Percentiles rank a stretch among this genome's conserved stretches.
These are phyloP conservation scores for Pontederia crassipes DNA, from an alignment of 176 grass and related monocot genomes.

Conservation along the genomic window DNA sequence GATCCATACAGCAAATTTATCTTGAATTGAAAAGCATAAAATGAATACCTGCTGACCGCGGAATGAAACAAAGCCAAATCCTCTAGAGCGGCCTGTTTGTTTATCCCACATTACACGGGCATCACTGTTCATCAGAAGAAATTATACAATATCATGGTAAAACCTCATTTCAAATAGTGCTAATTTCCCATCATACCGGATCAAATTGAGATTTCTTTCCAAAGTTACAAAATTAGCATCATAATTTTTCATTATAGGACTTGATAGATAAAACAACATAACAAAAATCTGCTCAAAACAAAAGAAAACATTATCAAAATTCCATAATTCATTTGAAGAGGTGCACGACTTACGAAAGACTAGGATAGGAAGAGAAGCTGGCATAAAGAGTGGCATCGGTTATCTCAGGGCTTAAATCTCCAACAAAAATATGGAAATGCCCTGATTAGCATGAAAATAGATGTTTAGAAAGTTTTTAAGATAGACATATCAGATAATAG, in stretches of 20 bases:
- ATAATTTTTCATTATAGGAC: background rate
- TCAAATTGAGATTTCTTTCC: background rate
- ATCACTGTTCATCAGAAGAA: constrained; percentile 33
- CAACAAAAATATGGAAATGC: constrained; percentile 94
- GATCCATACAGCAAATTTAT: background rate
- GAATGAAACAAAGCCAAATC: constrained; percentile 86
- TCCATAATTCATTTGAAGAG: constrained; percentile 12
- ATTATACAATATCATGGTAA: constrained; percentile 8
- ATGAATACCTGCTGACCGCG: constrained; percentile 56
- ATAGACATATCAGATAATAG: constrained; percentile 22
- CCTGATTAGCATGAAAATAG: constrained; percentile 43
- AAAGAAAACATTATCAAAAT: too few relatives aligned
- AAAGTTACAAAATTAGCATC: background rate
- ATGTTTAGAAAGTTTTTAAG: constrained; percentile 6
- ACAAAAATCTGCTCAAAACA: too few relatives aligned
- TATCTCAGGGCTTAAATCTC: constrained; percentile 85
- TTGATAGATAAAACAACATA: too few relatives aligned
- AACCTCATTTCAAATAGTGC: background rate
- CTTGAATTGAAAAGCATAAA: background rate
- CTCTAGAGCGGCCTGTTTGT: constrained; percentile 81
- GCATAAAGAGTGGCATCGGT: constrained; percentile 87
- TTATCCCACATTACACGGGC: constrained; percentile 91
- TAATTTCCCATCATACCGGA: too few relatives aligned
- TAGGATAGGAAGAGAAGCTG: constrained; percentile 73
- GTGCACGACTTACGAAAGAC: constrained; percentile 65